phyloP scores from a whole-genome alignment of 805 yeast species.

The Ogataea glucozyma region DNA sequence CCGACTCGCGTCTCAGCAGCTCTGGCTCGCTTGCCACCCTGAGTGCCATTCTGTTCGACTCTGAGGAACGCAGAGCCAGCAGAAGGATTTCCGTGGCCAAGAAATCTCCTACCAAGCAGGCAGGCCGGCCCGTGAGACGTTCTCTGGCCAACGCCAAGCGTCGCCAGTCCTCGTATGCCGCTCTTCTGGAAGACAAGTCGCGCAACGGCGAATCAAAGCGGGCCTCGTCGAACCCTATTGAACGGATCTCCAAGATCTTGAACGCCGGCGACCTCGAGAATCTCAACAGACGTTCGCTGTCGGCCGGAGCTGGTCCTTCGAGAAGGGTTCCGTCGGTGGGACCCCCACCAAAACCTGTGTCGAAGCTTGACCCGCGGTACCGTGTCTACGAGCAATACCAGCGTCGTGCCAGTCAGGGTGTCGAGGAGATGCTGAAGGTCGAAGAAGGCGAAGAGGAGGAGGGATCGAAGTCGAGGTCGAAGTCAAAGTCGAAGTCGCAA shows the following conservation, averaged over 20 bases:
- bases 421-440: conserved; percentile 36
- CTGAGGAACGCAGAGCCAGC: conserved; percentile 15
- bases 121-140: conserved; percentile 16
- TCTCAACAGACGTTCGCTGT: conserved; percentile 47
- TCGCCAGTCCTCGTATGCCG: conserved; percentile 25
- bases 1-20: conserved; percentile 20
- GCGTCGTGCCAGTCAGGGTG: conserved; percentile 44
- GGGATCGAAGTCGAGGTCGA: conserved; percentile 27
- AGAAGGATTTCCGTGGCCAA: conserved; percentile 14
- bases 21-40: conserved; percentile 51
- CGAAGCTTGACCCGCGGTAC: conserved; percentile 59
- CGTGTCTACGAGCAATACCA: conserved; percentile 48
- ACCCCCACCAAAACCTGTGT: conserved; percentile 55
- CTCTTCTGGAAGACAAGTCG: conserved; percentile 15
- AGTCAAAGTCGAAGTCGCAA: conserved; percentile 33
- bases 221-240: conserved; percentile 34
- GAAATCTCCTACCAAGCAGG: conserved; percentile 7
- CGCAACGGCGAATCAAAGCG: conserved; percentile 32
- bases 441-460: conserved; percentile 32
- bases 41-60: conserved; percentile 46
- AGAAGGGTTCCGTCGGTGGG: conserved; percentile 23
- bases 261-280: conserved; percentile 47
- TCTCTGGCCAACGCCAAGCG: conserved; percentile 24
- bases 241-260: conserved; percentile 40
- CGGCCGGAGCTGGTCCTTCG: conserved; percentile 36